Evolutionary conservation across 768 basidiomycete species (phyloP).

Genomic region (Russula brevipes): DNA sequence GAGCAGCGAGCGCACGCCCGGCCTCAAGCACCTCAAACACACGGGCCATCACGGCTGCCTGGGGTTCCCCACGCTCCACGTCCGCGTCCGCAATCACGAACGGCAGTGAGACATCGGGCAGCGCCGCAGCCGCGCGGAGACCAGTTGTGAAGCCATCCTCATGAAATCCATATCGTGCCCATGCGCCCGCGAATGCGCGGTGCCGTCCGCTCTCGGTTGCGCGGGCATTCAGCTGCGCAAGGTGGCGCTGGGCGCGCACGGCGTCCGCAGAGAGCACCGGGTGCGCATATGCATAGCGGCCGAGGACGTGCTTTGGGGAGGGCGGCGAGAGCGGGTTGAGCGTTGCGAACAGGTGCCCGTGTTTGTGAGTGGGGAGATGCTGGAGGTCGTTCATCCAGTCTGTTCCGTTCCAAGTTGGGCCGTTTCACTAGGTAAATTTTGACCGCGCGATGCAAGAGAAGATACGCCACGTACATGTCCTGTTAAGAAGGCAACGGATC

Average conservation of each 20-base stretch:
- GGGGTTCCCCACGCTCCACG: neutral
- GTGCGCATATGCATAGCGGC: slow-evolving; percentile 60
- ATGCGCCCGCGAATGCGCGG: slow-evolving; percentile 63
- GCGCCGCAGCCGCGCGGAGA: slow-evolving; percentile 30
- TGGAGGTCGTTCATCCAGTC: neutral
- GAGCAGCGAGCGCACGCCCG: neutral
- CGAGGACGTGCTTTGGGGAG: slow-evolving; percentile 39
- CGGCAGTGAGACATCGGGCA: neutral
- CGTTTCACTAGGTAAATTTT: too few species aligned
- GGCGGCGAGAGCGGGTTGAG: slow-evolving; percentile 38
- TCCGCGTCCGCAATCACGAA: neutral
- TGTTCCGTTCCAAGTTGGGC: too few species aligned
- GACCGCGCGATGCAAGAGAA: too few species aligned
- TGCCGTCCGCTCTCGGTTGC: slow-evolving; percentile 42
- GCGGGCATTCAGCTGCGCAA: slow-evolving; percentile 42
- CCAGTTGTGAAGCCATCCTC: slow-evolving; percentile 66
- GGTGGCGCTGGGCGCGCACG: slow-evolving; percentile 47
- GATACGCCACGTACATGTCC: too few species aligned
- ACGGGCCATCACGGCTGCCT: neutral
- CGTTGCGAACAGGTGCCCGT: neutral
- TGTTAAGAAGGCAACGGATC: too few species aligned
- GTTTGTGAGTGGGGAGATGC: neutral
- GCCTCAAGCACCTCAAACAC: neutral
- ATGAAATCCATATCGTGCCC: slow-evolving; percentile 75
- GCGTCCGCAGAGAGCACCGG: slow-evolving; percentile 59